Conservation (phyloP, 78 protist species). For the Reticulomyxa filosa region DNA sequence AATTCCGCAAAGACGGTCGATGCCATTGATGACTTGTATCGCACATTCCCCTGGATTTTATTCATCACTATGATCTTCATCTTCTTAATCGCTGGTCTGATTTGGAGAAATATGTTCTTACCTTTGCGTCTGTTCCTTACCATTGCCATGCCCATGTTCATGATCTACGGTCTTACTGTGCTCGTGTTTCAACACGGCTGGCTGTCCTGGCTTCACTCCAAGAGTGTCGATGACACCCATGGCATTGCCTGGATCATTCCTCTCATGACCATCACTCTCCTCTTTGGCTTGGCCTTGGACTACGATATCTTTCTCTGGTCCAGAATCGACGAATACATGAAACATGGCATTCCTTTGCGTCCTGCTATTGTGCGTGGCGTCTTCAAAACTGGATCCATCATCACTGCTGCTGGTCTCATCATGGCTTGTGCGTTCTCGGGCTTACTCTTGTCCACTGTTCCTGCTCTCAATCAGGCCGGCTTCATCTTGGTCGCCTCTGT, state of each 20-base stretch:
- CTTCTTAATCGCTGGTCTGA: no score
- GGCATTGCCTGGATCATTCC: conserved; percentile 28
- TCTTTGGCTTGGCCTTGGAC: conserved; percentile 39
- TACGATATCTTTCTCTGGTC: conserved; percentile 33
- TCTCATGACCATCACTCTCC: conserved; percentile 18
- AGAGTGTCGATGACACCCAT: neutral
- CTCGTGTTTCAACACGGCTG: no score
- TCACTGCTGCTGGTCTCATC: conserved; percentile 46
- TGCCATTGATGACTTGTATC: no score
- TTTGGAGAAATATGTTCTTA: no score
- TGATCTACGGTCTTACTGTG: no score
- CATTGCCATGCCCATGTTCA: no score
- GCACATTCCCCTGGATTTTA: no score
- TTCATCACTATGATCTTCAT: no score
- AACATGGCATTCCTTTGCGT: neutral
- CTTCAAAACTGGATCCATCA: conserved; percentile 19
- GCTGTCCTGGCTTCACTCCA: neutral
- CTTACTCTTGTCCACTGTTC: conserved; percentile 10
- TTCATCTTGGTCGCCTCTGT: conserved; percentile 22
- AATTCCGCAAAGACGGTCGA: no score
- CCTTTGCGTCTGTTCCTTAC: no score
- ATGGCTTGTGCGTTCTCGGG: conserved; percentile 45
- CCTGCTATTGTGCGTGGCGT: conserved; percentile 18
- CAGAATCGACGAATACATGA: conserved; percentile 16
- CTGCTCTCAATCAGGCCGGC: conserved; percentile 19